Percentiles rank a stretch among this genome's conserved stretches.
phyloP scores from a whole-genome alignment of 176 grass and related monocot species.

The Cenchrus americanus region DNA sequence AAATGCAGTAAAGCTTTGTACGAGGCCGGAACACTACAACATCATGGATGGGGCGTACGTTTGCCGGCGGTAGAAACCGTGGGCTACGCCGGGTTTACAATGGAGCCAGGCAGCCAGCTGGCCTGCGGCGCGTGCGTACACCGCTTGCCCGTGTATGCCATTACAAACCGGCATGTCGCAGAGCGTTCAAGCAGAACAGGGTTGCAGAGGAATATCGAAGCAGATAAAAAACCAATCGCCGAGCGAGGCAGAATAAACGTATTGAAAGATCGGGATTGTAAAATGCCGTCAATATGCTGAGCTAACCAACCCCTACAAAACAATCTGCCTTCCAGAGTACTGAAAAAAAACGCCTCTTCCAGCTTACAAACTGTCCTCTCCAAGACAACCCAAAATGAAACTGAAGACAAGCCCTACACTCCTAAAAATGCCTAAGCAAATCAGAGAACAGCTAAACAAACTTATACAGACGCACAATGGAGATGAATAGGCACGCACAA shows the following conservation, averaged over 20 bases:
- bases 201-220: neutral
- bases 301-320: conserved; percentile 49
- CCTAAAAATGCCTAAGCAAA: conserved; percentile 52
- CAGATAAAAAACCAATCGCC: conserved; percentile 19
- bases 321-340: conserved; percentile 61
- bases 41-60: neutral
- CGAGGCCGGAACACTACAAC: neutral
- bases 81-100: conserved; percentile 10
- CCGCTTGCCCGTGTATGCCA: neutral
- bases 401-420: conserved; percentile 43
- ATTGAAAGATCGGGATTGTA: conserved; percentile 19
- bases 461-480: conserved; percentile 51
- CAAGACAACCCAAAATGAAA: conserved; percentile 20
- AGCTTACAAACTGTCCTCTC: conserved; percentile 47
- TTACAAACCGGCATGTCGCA: neutral
- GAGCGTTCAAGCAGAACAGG: neutral
- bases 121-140: neutral
- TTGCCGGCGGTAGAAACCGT: conserved; percentile 30
- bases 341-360: conserved; percentile 65
- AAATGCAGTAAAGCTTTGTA: neutral
- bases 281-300: conserved; percentile 41
- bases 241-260: neutral
- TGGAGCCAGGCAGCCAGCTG: neutral
- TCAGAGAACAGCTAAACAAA: conserved; percentile 42
- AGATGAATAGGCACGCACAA: conserved; percentile 46